A percentile compares a stretch with the other conserved stretches of the same genome.
Evolutionary conservation across 2,329 filamentous ascomycete genomes (phyloP).

Genomic region (Paradendryphiella salina): DNA sequence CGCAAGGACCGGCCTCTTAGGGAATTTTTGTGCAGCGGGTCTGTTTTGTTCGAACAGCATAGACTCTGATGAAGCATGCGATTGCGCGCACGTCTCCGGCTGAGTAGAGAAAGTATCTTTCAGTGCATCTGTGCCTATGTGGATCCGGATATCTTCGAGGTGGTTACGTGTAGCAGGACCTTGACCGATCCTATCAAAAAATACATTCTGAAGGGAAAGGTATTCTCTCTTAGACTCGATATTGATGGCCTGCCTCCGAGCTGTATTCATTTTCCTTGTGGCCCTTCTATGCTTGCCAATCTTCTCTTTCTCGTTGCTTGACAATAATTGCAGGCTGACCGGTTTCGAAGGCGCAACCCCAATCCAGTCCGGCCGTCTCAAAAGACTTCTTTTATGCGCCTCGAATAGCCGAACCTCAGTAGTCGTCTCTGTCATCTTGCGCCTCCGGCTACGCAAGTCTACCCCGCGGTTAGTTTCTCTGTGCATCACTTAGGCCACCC

Average conservation of each 20-base stretch:
- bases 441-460: conserved; percentile 11
- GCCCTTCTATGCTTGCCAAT: conserved; percentile 44
- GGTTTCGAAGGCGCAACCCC: conserved; percentile 38
- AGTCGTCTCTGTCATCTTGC: conserved; percentile 9
- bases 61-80: conserved; percentile 34
- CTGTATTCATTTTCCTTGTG: conserved; percentile 5
- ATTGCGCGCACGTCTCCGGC: conserved; percentile 9
- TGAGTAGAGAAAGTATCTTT: conserved; percentile 27
- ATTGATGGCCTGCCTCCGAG: conserved; percentile 1
- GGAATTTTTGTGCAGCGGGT: conserved; percentile 10
- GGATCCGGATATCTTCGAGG: conserved; percentile 38
- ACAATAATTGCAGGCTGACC: conserved; percentile 33
- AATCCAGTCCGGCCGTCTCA: conserved; percentile 43
- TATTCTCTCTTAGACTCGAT: not conserved
- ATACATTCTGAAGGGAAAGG: conserved; percentile 2
- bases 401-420: conserved; percentile 30
- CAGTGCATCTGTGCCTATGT: conserved; percentile 45
- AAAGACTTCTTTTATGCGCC: conserved; percentile 34
- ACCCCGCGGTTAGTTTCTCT: not conserved
- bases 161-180: conserved; percentile 17
- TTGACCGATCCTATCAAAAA: conserved; percentile 8
- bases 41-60: conserved; percentile 45
- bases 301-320: conserved; percentile 31
- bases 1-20: conserved; percentile 1
- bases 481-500: not conserved